Conservation (phyloP, 2,329 filamentous ascomycete species). For the Cladosporium sp. region DNA sequence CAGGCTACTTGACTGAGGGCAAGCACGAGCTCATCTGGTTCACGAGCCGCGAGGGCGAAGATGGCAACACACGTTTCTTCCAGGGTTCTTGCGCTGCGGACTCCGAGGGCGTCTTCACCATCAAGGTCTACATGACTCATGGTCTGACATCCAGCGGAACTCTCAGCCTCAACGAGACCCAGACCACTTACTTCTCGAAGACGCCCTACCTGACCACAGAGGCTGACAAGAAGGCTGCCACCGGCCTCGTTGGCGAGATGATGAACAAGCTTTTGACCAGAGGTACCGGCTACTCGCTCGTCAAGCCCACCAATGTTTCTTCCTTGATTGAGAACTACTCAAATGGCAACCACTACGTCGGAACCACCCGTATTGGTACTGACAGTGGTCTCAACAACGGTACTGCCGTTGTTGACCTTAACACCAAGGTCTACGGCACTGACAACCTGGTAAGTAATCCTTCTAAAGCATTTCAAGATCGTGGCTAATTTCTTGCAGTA, state of each 20-base stretch:
- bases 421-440: slow-evolving; percentile 57
- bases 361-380: slow-evolving; percentile 41
- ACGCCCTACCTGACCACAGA: slow-evolving; percentile 60
- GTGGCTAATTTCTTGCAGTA: slow-evolving; percentile 67
- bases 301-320: slow-evolving; percentile 53
- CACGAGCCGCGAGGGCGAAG: slow-evolving; percentile 57
- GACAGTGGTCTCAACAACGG: slow-evolving; percentile 45
- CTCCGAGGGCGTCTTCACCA: slow-evolving; percentile 57
- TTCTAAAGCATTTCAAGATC: slow-evolving; percentile 61
- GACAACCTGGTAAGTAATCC: slow-evolving; percentile 67
- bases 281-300: slow-evolving; percentile 56
- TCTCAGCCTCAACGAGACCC: slow-evolving; percentile 58
- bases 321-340: slow-evolving; percentile 58
- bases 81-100: slow-evolving; percentile 65
- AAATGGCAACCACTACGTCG: slow-evolving; percentile 50
- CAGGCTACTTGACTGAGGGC: slow-evolving; percentile 63
- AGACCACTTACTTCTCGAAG: slow-evolving; percentile 61
- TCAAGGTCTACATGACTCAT: slow-evolving; percentile 60
- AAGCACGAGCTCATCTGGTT: slow-evolving; percentile 66
- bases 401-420: slow-evolving; percentile 51
- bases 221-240: slow-evolving; percentile 62
- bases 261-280: slow-evolving; percentile 57
- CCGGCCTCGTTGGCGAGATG: slow-evolving; percentile 62
- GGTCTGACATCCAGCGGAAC: slow-evolving; percentile 61
- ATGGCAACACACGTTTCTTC: slow-evolving; percentile 62